phyloP scores from a whole-genome alignment of 176 grass and related monocot species.

The Ensete glaucum region DNA sequence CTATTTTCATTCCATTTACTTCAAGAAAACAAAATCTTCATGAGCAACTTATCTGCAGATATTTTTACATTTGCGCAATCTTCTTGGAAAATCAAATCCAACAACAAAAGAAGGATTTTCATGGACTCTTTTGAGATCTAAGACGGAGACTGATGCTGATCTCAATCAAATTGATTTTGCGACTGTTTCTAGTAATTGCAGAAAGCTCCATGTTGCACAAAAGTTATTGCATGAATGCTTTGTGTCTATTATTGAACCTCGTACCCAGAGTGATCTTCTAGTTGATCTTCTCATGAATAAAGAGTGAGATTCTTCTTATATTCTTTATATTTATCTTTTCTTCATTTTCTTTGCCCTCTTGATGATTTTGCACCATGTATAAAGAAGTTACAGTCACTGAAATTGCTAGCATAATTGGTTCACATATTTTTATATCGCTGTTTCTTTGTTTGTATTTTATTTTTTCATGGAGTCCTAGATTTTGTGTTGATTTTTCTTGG shows the following conservation, averaged over 20 bases:
- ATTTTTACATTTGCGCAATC: not conserved
- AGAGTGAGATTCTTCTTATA: conserved; percentile 9
- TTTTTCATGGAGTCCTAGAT: no score
- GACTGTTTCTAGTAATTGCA: not conserved
- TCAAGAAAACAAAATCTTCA: not conserved
- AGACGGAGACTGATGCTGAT: not conserved
- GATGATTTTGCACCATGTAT: no score
- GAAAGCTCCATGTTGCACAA: conserved; percentile 7
- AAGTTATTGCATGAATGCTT: conserved; percentile 15
- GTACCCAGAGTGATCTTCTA: conserved; percentile 15
- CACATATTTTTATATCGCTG: no score
- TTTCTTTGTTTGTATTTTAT: no score
- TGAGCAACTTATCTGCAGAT: conserved; percentile 1
- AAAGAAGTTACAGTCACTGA: no score
- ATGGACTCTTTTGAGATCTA: conserved; percentile 5
- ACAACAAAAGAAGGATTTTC: not conserved
- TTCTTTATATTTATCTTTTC: not conserved
- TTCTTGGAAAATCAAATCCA: conserved; percentile 7
- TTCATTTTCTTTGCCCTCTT: not conserved
- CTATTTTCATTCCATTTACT: not conserved
- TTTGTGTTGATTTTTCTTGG: no score
- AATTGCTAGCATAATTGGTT: no score
- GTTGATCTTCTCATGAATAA: conserved; percentile 15
- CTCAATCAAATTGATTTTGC: not conserved
- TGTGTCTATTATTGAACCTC: conserved; percentile 4